These are phyloP conservation scores for Fagopyrum tataricum DNA, from an alignment of 148 eudicot genomes.

Conservation along the genomic window DNA sequence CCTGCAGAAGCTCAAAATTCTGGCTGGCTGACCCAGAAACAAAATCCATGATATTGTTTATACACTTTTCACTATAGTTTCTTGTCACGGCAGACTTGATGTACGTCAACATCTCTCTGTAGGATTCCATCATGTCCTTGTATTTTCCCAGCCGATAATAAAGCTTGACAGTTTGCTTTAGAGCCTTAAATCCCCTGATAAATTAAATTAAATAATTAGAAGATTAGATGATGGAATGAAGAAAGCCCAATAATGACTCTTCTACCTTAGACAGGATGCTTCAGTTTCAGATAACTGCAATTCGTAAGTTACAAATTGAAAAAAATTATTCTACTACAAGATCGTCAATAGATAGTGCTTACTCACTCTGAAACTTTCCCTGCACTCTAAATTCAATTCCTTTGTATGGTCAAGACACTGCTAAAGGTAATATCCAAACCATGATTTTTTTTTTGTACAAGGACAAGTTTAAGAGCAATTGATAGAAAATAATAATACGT, in stretches of 20 bases:
- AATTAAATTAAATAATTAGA: not conserved
- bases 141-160: slow-evolving; percentile 78
- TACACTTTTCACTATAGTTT: slow-evolving; percentile 95
- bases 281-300: not conserved
- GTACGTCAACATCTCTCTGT: slow-evolving; percentile 91
- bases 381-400: not conserved
- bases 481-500: not conserved
- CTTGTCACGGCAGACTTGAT: slow-evolving; percentile 97
- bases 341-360: not conserved
- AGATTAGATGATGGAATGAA: not conserved
- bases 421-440: not conserved
- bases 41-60: slow-evolving; percentile 97
- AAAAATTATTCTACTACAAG: not conserved
- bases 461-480: slow-evolving; percentile 2
- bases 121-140: slow-evolving; percentile 92
- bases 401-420: not conserved
- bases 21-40: slow-evolving; percentile 97
- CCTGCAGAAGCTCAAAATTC: slow-evolving; percentile 83
- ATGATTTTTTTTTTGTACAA: not conserved
- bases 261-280: not conserved
- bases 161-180: slow-evolving; percentile 86
- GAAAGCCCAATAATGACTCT: not conserved
- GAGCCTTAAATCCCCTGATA: slow-evolving; percentile 85
- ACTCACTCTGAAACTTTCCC: not conserved
- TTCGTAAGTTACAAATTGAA: not conserved